Evolutionary conservation across 768 basidiomycete genomes (phyloP).

Genomic region (Boletus fagicola): DNA sequence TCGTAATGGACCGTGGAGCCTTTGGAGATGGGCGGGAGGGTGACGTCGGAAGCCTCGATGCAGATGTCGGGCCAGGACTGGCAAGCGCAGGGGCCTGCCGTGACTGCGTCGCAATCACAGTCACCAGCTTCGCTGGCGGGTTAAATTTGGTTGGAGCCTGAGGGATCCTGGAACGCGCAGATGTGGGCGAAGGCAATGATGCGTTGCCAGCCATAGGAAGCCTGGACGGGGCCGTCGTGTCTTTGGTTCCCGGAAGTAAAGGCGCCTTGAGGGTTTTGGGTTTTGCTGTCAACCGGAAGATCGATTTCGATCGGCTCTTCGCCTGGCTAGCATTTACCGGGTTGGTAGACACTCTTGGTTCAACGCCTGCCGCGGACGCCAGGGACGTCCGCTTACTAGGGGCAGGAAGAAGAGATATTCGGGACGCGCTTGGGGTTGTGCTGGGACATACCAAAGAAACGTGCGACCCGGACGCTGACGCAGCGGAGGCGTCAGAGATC

Average conservation of each 20-base stretch:
- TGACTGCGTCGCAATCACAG: constrained; percentile 28
- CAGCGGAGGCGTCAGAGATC: constrained; percentile 4
- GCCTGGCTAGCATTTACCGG: not conserved
- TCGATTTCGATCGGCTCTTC: constrained; percentile 27
- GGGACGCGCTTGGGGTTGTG: constrained; percentile 14
- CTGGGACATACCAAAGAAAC: constrained; percentile 10
- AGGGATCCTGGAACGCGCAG: constrained; percentile 20
- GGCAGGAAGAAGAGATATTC: constrained; percentile 25
- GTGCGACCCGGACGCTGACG: constrained; percentile 22
- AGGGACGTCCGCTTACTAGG: constrained; percentile 29
- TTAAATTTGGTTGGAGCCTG: constrained; percentile 26
- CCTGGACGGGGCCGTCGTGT: constrained; percentile 9
- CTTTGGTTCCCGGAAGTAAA: not conserved
- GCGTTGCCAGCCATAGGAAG: constrained; percentile 10
- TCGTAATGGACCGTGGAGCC: constrained; percentile 3
- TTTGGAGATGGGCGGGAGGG: constrained; percentile 17
- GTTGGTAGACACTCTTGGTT: constrained; percentile 11
- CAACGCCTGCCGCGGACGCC: constrained; percentile 25
- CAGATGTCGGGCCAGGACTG: not conserved
- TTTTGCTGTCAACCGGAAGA: constrained; percentile 29
- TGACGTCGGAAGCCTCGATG: constrained; percentile 23
- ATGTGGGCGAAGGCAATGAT: constrained; percentile 5
- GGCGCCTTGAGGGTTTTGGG: constrained; percentile 24
- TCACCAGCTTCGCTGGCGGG: constrained; percentile 32
- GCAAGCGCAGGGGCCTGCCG: constrained; percentile 5